These are phyloP conservation scores for Geosmithia putterillii DNA, from an alignment of 2,329 filamentous ascomycete species.

Conservation along the genomic window DNA sequence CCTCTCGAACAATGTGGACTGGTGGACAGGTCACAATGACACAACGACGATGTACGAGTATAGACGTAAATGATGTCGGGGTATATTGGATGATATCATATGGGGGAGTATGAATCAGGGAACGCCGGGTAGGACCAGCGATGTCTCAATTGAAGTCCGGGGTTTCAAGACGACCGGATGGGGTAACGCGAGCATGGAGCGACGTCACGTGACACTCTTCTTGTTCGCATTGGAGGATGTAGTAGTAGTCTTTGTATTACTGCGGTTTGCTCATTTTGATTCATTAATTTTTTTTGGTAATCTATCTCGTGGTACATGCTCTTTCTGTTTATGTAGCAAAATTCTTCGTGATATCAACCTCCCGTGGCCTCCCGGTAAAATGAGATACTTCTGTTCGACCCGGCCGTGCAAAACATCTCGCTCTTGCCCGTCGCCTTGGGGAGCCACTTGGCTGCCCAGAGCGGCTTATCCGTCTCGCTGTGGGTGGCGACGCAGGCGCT, in stretches of 20 bases:
- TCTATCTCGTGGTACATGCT: background rate
- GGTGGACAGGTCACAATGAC: background rate
- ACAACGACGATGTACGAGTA: background rate
- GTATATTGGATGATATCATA: slow-evolving; percentile 1
- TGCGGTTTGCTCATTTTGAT: background rate
- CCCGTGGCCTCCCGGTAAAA: slow-evolving; percentile 82
- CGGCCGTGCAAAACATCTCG: slow-evolving; percentile 67
- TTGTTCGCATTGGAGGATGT: background rate
- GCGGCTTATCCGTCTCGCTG: slow-evolving; percentile 71
- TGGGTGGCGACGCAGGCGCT: slow-evolving; percentile 83
- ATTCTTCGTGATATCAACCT: slow-evolving; percentile 17
- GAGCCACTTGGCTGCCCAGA: slow-evolving; percentile 81
- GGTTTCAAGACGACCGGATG: slow-evolving; percentile 22
- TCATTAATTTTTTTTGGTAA: background rate
- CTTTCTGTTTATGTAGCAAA: background rate
- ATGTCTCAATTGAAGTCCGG: background rate
- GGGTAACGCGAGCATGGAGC: slow-evolving; percentile 32
- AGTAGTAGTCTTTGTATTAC: background rate
- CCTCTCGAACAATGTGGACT: too few species aligned
- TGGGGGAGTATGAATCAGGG: slow-evolving; percentile 2
- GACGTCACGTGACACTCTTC: slow-evolving; percentile 2
- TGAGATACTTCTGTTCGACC: slow-evolving; percentile 61
- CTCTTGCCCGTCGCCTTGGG: slow-evolving; percentile 57
- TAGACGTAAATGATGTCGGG: background rate
- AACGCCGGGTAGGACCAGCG: slow-evolving; percentile 4